These are phyloP conservation scores for Aspergillus calidoustus DNA, from an alignment of 2,329 filamentous ascomycete genomes.

Conservation along the genomic window DNA sequence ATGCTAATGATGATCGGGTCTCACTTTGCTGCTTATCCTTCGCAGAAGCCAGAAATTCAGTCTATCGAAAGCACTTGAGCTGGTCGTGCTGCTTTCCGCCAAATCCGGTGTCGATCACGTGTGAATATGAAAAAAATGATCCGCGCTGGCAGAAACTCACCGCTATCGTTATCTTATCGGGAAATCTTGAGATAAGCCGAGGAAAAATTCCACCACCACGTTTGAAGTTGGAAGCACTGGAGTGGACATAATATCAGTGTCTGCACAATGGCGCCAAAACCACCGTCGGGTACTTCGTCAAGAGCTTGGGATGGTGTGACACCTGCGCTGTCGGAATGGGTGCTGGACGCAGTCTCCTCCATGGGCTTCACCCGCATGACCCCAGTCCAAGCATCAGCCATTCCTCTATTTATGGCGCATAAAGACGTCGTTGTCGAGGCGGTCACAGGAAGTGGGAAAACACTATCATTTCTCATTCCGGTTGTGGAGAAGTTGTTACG, in stretches of 20 bases:
- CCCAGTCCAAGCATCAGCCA: constrained; percentile 90
- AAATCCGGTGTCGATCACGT: constrained; percentile 23
- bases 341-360: constrained; percentile 77
- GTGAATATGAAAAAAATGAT: constrained; percentile 7
- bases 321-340: constrained; percentile 77
- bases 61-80: not conserved
- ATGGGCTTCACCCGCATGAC: constrained; percentile 91
- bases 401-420: constrained; percentile 85
- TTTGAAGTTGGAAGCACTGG: not conserved
- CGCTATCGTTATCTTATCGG: constrained; percentile 39
- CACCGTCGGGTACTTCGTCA: constrained; percentile 49
- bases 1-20: constrained; percentile 9
- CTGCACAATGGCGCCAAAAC: constrained; percentile 44
- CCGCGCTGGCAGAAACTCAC: constrained; percentile 29
- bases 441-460: constrained; percentile 91
- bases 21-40: constrained; percentile 12
- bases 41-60: constrained; percentile 10
- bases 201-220: constrained; percentile 5
- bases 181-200: constrained; percentile 16
- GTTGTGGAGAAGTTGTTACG: constrained; percentile 81
- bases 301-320: constrained; percentile 71
- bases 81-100: constrained; percentile 15
- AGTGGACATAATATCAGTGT: not conserved
- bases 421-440: constrained; percentile 94
- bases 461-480: constrained; percentile 82